Conservation (phyloP, 805 yeast genomes). For the Kodamaea laetipori region DNA sequence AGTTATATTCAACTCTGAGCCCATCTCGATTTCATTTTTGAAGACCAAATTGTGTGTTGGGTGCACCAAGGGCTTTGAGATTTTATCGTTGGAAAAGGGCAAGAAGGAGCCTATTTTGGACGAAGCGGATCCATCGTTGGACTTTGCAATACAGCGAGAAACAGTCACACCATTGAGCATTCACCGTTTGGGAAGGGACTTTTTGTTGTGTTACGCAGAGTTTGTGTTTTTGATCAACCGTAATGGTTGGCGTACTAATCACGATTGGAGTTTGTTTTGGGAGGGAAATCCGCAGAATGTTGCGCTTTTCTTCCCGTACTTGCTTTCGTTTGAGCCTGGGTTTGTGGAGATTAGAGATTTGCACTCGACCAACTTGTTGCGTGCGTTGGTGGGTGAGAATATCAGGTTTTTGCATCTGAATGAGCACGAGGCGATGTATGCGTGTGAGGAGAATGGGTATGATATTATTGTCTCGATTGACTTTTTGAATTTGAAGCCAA, state of each 20-base stretch:
- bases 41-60: conserved; percentile 91
- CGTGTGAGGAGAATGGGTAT: conserved; percentile 85
- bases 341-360: conserved; percentile 93
- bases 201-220: conserved; percentile 84
- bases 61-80: conserved; percentile 94
- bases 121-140: conserved; percentile 97
- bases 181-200: conserved; percentile 81
- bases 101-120: conserved; percentile 88
- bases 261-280: conserved; percentile 95
- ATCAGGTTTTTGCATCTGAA: conserved; percentile 85
- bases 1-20: conserved; percentile 81
- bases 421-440: conserved; percentile 91
- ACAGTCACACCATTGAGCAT: conserved; percentile 83
- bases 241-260: conserved; percentile 95
- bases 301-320: conserved; percentile 91
- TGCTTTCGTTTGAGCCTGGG: conserved; percentile 84
- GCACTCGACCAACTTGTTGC: conserved; percentile 78
- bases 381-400: conserved; percentile 91
- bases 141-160: conserved; percentile 84
- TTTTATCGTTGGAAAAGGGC: conserved; percentile 80
- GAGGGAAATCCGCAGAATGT: conserved; percentile 93
- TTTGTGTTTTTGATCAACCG: conserved; percentile 92
- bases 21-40: conserved; percentile 86
- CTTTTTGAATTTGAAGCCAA: conserved; percentile 69
- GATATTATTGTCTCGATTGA: conserved; percentile 92